phyloP scores from a whole-genome alignment of 202 grass and related monocot species.

The Zizania palustris region DNA sequence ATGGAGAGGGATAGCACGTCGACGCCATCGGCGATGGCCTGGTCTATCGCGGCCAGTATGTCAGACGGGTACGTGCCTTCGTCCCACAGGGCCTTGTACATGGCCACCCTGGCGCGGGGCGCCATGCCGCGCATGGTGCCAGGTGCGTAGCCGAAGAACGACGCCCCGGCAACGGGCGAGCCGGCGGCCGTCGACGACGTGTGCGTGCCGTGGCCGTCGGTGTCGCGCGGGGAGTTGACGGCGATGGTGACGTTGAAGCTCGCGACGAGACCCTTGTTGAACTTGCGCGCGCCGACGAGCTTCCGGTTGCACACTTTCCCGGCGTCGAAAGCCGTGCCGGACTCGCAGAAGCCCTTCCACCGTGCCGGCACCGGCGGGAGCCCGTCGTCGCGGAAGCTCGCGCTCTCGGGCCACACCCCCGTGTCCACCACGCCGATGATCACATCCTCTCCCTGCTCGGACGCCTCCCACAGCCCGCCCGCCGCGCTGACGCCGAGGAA shows the following conservation, averaged over 20 bases:
- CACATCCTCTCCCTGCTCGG: conserved; percentile 55
- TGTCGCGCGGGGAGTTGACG: conserved; percentile 64
- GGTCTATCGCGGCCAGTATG: conserved; percentile 69
- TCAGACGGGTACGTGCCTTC: conserved; percentile 62
- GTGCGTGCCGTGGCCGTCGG: conserved; percentile 79
- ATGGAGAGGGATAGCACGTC: conserved; percentile 86
- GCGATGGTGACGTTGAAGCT: conserved; percentile 59
- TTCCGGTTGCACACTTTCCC: conserved; percentile 79
- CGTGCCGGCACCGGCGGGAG: conserved; percentile 52
- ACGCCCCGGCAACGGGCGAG: conserved; percentile 39
- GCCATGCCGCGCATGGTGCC: conserved; percentile 65
- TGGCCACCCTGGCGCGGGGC: conserved; percentile 63
- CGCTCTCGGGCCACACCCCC: conserved; percentile 86
- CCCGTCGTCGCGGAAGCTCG: conserved; percentile 71
- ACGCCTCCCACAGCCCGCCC: conserved; percentile 48
- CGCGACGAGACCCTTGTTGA: conserved; percentile 67
- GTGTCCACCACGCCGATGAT: conserved; percentile 82
- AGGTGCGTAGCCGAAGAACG: conserved; percentile 67
- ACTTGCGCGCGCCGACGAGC: conserved; percentile 79
- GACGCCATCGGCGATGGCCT: conserved; percentile 73
- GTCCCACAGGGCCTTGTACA: conserved; percentile 84
- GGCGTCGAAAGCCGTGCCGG: conserved; percentile 56
- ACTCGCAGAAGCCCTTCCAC: conserved; percentile 76
- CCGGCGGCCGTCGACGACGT: conserved; percentile 87
- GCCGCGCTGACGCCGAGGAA: conserved; percentile 60